Evolutionary conservation across 768 basidiomycete genomes (phyloP), one percentile per base, ranked within the genome.

Genomic region (Auricularia sp.): DNA sequence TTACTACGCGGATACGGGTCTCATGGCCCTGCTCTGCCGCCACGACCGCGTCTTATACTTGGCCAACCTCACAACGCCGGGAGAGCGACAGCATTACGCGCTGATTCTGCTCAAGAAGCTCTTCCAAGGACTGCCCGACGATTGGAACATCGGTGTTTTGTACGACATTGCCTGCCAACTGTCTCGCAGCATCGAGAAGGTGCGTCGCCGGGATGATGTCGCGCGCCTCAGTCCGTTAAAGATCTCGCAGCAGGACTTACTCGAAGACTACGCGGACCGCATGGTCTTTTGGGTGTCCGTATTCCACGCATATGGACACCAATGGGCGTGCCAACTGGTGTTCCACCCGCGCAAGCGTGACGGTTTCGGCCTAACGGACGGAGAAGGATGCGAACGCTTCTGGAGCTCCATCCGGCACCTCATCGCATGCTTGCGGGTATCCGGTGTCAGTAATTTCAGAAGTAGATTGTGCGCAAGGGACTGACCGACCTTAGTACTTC

Each of bases 51-150:
- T 67, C 0, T 63, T 79, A 0, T 75, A 75, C 36, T 65, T 78
- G 3, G 74, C 75, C n/a, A 78, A 81, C 61, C 78, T 81, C 14
- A 72, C 76, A 65, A 70, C 76, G 1, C 71, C 77, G 12, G 75
- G 78, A 3, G 74, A 79, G 64, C 68, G 77, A 64, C 75, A 79
- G 61, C 73, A 77, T 21, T 80, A 75, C 66, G 70, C 72, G 33
- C 67, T 79, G 2, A 69, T 76, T 0, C 68, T 79, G 0, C 66
- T 80, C 3, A 63, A 74, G 36, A 66, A 74, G 34, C 63, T 78
- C 1, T 74, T 72, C 61, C 61, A 61, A 0, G 61, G 72, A 0
- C 58, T 80, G 0, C 80, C 78, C 0, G 21, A 64, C 0, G 1
- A 66, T 0, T 70, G 73, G 12, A 77, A 71, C 1, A 67, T 76